These are phyloP conservation scores for Scedosporium boydii DNA, from an alignment of 2,329 filamentous ascomycete genomes.

Conservation along the genomic window DNA sequence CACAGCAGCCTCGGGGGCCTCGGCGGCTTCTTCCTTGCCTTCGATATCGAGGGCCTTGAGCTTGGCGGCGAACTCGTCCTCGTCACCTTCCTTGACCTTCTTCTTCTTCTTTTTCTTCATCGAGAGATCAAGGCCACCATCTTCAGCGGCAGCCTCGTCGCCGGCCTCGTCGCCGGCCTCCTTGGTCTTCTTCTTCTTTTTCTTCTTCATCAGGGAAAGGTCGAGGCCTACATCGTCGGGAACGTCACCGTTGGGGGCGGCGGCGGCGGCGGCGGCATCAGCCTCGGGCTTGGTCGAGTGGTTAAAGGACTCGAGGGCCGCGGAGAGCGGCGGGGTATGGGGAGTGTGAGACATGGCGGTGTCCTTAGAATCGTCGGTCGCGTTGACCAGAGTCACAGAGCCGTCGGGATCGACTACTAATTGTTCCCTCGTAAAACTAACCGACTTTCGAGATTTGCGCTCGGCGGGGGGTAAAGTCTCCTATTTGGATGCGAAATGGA, in stretches of 20 bases:
- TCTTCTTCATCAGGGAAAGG: constrained; percentile 73
- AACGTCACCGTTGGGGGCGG: constrained; percentile 16
- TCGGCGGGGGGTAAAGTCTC: constrained; percentile 25
- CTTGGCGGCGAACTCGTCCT: constrained; percentile 54
- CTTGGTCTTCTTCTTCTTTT: constrained; percentile 7
- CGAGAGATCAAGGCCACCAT: constrained; percentile 39
- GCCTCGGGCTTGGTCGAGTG: constrained; percentile 30
- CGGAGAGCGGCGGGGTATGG: constrained; percentile 52
- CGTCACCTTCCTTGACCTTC: constrained; percentile 39
- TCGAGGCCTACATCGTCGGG: constrained; percentile 43
- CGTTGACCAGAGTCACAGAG: constrained; percentile 66
- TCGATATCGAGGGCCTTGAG: constrained; percentile 54
- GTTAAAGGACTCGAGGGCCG: constrained; percentile 47
- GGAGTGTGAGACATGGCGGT: constrained; percentile 72
- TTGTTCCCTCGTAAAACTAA: constrained; percentile 83
- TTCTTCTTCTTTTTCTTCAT: constrained; percentile 59
- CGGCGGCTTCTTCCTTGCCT: constrained; percentile 52
- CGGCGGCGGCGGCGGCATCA: constrained; percentile 21
- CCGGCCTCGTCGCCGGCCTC: constrained; percentile 25
- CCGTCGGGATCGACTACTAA: constrained; percentile 86
- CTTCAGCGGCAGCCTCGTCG: constrained; percentile 48
- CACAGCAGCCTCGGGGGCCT: constrained; percentile 40
- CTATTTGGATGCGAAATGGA: constrained; percentile 6
- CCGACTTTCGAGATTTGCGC: constrained; percentile 79
- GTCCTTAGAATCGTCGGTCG: constrained; percentile 65